Conservation (phyloP, 768 basidiomycete species). For the Lactifluus pinguis region DNA sequence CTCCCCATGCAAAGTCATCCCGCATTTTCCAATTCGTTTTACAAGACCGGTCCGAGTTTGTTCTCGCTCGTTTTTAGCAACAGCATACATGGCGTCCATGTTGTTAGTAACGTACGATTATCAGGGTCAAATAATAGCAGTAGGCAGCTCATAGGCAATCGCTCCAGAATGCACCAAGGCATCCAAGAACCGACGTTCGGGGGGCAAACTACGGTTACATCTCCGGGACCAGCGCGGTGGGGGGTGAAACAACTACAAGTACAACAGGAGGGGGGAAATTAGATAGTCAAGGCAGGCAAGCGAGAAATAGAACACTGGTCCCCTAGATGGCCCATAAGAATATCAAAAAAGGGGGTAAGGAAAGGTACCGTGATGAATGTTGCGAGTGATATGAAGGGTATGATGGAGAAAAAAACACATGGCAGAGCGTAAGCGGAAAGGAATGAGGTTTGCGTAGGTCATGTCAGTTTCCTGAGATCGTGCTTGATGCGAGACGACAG, state of each 20-base stretch:
- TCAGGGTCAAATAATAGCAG: neutral
- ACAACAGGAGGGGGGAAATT: neutral
- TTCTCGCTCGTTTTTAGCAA: neutral
- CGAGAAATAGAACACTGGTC: constrained; percentile 8
- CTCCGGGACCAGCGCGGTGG: constrained; percentile 17
- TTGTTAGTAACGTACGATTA: constrained; percentile 11
- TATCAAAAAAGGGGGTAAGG: neutral
- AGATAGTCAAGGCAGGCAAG: neutral
- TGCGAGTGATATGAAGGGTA: neutral
- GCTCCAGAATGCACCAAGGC: neutral
- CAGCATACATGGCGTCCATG: neutral
- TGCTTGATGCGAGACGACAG: neutral
- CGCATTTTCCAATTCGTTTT: neutral
- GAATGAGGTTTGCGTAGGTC: neutral
- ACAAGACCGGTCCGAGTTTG: neutral
- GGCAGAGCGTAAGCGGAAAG: neutral
- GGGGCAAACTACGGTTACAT: constrained; percentile 13
- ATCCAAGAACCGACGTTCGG: neutral
- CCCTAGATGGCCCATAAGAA: constrained; percentile 15
- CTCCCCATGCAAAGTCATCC: neutral
- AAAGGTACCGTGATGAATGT: neutral
- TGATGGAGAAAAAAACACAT: neutral
- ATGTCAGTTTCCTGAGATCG: neutral
- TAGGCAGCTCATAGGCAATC: neutral
- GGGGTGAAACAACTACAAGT: neutral